Evolutionary conservation across 352 stramenopile species (phyloP).

Genomic region (Globisporangium apiculatum): DNA sequence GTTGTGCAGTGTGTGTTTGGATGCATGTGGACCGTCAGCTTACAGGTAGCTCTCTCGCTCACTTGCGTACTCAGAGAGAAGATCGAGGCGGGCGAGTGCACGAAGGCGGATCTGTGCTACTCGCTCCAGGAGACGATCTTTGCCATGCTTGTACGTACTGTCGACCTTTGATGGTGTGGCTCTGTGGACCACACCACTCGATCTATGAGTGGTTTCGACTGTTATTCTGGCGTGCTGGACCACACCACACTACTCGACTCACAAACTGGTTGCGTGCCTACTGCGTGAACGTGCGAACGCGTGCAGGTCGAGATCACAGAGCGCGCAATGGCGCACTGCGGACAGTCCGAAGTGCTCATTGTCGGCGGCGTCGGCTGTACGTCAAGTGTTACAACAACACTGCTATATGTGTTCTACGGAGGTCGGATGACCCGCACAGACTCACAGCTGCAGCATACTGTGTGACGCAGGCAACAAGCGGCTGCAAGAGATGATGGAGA

Average conservation of each 20-base stretch:
- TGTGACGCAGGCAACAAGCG: conserved; percentile 51
- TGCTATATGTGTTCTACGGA: too few species aligned
- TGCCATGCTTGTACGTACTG: conserved; percentile 92
- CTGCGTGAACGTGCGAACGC: neutral
- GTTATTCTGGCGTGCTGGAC: too few species aligned
- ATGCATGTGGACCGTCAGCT: too few species aligned
- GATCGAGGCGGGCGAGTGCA: conserved; percentile 84
- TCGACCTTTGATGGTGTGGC: too few species aligned
- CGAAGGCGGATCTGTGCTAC: conserved; percentile 96
- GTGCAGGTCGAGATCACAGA: conserved; percentile 97
- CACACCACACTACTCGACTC: neutral
- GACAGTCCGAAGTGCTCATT: conserved; percentile 96
- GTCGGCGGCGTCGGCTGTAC: conserved; percentile 99
- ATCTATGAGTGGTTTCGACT: neutral
- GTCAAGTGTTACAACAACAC: conserved; percentile 5
- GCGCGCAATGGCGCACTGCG: conserved; percentile 98
- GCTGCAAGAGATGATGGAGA: conserved; percentile 97
- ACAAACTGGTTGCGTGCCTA: neutral
- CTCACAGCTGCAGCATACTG: too few species aligned
- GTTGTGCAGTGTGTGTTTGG: too few species aligned
- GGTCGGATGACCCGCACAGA: too few species aligned
- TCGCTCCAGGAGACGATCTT: conserved; percentile 99
- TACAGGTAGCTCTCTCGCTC: conserved; percentile 1
- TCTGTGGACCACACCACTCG: neutral
- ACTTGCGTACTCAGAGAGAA: conserved; percentile 39